These are phyloP conservation scores for Orbilia javanica DNA, from an alignment of 2,329 filamentous ascomycete genomes.

Conservation along the genomic window DNA sequence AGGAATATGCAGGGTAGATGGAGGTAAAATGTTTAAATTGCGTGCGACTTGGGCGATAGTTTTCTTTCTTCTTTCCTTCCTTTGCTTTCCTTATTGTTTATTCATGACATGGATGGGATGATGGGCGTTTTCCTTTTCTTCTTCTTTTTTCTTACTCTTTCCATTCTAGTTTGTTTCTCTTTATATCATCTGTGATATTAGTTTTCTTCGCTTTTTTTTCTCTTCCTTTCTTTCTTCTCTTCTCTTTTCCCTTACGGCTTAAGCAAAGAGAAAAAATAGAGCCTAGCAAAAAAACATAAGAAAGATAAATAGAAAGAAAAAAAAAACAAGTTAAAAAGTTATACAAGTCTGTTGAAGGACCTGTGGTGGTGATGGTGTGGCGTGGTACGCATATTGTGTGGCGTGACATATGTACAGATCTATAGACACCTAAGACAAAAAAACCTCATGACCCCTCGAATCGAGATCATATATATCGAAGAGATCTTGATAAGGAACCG, in stretches of 20 bases:
- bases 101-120: neutral
- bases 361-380: neutral
- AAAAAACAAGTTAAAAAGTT: neutral
- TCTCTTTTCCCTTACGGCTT: neutral
- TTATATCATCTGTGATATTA: neutral
- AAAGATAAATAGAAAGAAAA: neutral
- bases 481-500: neutral
- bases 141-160: neutral
- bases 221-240: too few species aligned
- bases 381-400: neutral
- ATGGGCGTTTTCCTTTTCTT: neutral
- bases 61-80: conserved; percentile 4
- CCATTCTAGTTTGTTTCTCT: neutral
- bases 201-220: too few species aligned
- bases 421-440: neutral
- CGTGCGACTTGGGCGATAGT: neutral
- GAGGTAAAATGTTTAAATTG: conserved; percentile 27
- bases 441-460: neutral
- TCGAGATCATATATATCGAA: neutral
- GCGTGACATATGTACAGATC: neutral
- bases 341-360: neutral
- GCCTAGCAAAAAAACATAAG: neutral
- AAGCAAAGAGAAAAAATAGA: neutral
- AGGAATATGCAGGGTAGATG: conserved; percentile 55
- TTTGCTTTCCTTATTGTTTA: neutral